Conservation (phyloP, 495 filamentous ascomycete species). For the Neurospora sublineolata region DNA sequence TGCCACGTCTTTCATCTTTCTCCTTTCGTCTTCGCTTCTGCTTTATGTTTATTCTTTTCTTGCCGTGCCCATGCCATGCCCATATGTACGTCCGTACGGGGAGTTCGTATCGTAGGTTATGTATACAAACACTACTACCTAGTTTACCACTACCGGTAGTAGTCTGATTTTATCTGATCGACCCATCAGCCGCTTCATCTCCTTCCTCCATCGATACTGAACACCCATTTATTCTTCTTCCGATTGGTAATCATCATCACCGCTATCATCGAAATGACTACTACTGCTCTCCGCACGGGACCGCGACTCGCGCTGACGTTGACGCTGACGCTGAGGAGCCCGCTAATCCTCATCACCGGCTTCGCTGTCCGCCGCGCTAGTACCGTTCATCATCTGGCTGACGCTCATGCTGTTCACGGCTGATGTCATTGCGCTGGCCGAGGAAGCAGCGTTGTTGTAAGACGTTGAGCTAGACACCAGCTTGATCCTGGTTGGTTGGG, state of each 20-base stretch:
- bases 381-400: slow-evolving; percentile 29
- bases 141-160: neutral
- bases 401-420: slow-evolving; percentile 27
- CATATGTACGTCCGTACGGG: neutral
- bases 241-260: neutral
- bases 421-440: neutral
- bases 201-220: neutral
- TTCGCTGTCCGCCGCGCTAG: slow-evolving; percentile 28
- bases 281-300: neutral
- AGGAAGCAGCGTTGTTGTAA: neutral
- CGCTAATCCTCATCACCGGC: slow-evolving; percentile 27
- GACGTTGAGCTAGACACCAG: slow-evolving; percentile 45
- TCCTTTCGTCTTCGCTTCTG: neutral
- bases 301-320: neutral
- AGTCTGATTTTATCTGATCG: neutral
- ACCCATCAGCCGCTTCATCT: neutral
- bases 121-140: neutral
- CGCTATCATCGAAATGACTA: neutral
- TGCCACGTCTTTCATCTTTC: neutral
- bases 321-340: neutral
- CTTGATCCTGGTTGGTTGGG: slow-evolving; percentile 37
- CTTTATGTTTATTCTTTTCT: neutral
- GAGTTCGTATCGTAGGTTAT: neutral
- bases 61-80: neutral
- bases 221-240: neutral